These are phyloP conservation scores for Candida freyschussii DNA, from an alignment of 1,139 yeast species.

Conservation along the genomic window DNA sequence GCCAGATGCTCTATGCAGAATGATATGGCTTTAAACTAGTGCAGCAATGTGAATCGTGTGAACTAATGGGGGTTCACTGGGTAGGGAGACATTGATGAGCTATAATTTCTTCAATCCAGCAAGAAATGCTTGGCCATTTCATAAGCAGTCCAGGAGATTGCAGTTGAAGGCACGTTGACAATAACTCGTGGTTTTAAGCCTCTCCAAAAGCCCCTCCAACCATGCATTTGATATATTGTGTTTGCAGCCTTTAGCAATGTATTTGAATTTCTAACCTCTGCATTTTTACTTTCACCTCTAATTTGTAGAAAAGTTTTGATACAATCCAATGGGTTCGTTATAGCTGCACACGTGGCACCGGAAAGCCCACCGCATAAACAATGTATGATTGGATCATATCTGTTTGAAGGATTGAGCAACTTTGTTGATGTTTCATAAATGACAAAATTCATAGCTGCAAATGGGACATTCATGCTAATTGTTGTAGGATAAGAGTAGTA, in stretches of 20 bases:
- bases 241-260: constrained; percentile 71
- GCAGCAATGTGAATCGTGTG: no score
- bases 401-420: constrained; percentile 69
- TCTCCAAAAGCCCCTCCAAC: constrained; percentile 66
- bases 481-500: constrained; percentile 96
- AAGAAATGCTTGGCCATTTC: constrained; percentile 76
- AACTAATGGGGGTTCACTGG: no score
- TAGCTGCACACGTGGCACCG: constrained; percentile 95
- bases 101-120: constrained; percentile 6
- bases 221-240: constrained; percentile 63
- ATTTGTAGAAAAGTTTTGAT: constrained; percentile 84
- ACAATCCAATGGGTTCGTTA: constrained; percentile 94
- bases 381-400: constrained; percentile 86
- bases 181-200: constrained; percentile 91
- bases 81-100: no score
- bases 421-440: constrained; percentile 83
- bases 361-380: constrained; percentile 93
- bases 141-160: constrained; percentile 97
- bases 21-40: no score
- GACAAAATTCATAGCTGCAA: constrained; percentile 92
- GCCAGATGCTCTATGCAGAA: no score
- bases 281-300: constrained; percentile 35
- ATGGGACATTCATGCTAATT: constrained; percentile 86
- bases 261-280: constrained; percentile 51
- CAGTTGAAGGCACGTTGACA: constrained; percentile 94